Conservation (phyloP, 495 filamentous ascomycete species). For the Lophiotrema nucula region DNA sequence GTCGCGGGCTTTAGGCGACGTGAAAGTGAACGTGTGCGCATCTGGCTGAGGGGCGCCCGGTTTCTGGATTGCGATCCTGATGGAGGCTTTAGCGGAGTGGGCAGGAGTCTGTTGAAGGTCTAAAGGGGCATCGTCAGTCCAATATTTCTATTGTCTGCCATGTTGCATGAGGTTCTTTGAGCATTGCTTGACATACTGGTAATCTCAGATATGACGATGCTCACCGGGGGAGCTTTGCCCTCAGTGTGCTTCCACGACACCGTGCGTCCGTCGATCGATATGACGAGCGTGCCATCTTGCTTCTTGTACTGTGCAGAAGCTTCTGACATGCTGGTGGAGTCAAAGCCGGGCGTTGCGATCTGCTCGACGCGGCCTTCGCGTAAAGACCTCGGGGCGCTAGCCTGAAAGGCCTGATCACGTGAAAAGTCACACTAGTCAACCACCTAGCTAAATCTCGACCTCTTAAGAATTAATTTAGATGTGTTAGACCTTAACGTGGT, state of each 20-base stretch:
- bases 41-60: constrained; percentile 56
- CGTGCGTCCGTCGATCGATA: constrained; percentile 65
- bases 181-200: constrained; percentile 38
- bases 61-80: constrained; percentile 76
- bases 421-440: too few species aligned
- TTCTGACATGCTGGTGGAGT: constrained; percentile 43
- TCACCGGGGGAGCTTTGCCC: constrained; percentile 58
- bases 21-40: constrained; percentile 83
- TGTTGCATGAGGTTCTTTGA: background rate
- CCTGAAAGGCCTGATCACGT: too few species aligned
- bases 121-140: constrained; percentile 34
- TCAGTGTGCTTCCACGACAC: constrained; percentile 77
- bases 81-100: constrained; percentile 77
- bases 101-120: constrained; percentile 92
- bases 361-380: background rate
- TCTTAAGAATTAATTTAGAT: too few species aligned
- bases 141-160: background rate
- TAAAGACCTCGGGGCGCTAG: too few species aligned
- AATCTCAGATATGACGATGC: constrained; percentile 70
- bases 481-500: too few species aligned
- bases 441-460: too few species aligned
- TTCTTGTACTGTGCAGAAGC: constrained; percentile 88
- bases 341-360: background rate
- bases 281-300: constrained; percentile 79
- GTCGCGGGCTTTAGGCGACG: constrained; percentile 68